Conservation (phyloP, 2,329 filamentous ascomycete species). For the Reticulascus tulasneorum region DNA sequence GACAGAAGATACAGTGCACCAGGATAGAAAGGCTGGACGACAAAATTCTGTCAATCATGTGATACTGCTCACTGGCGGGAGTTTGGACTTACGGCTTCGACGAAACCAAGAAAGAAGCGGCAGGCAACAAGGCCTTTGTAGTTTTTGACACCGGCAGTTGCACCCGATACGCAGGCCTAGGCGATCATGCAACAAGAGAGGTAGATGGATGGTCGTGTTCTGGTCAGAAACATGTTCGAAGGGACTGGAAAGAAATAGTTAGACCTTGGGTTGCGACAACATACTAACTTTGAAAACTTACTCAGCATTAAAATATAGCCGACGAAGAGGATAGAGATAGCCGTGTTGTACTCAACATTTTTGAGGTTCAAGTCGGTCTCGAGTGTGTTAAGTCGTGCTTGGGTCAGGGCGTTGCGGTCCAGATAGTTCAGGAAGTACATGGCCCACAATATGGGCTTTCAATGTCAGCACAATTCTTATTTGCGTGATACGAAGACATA, state of each 20-base stretch:
- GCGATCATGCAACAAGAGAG: conserved; percentile 36
- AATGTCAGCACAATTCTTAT: neutral
- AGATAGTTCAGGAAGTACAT: conserved; percentile 20
- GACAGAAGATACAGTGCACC: conserved; percentile 8
- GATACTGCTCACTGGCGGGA: too few relatives aligned
- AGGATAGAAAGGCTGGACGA: conserved; percentile 4
- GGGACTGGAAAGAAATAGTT: conserved; percentile 16
- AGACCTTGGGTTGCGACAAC: neutral
- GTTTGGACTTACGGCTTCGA: conserved; percentile 4
- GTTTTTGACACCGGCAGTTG: conserved; percentile 6
- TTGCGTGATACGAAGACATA: neutral
- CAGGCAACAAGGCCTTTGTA: conserved; percentile 4
- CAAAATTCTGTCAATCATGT: neutral
- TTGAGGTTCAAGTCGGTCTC: conserved; percentile 16
- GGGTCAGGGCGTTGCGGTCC: conserved; percentile 18
- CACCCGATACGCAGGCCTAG: conserved; percentile 32
- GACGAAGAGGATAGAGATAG: conserved; percentile 18
- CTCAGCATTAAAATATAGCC: conserved; percentile 35
- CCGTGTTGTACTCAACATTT: conserved; percentile 17
- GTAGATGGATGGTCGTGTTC: conserved; percentile 34
- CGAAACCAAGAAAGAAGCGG: conserved; percentile 9
- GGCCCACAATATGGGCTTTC: conserved; percentile 16
- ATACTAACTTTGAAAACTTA: conserved; percentile 3
- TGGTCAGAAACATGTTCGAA: conserved; percentile 40
- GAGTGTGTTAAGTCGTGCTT: conserved; percentile 17